These are phyloP conservation scores for Naganishia onofrii DNA, from an alignment of 768 basidiomycete genomes.

Conservation along the genomic window DNA sequence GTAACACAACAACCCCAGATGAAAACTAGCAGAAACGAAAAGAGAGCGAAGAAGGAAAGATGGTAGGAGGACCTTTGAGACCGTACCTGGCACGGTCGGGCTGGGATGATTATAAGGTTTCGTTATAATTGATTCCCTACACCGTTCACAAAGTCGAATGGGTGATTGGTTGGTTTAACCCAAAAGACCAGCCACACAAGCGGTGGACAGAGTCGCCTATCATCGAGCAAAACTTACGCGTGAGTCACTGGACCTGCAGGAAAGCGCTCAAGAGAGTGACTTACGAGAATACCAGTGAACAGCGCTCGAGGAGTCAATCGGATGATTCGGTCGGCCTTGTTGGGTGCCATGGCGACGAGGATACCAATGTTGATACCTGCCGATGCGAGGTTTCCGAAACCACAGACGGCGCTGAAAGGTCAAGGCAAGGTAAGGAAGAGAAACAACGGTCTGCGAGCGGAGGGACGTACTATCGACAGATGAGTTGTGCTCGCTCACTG, in stretches of 20 bases:
- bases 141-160: background rate
- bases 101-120: conserved; percentile 9
- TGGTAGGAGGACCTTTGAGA: background rate
- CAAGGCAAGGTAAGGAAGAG: background rate
- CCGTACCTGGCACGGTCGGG: background rate
- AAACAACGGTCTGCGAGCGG: no score
- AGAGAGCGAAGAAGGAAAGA: background rate
- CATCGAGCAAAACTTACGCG: no score
- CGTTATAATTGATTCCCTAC: conserved; percentile 9
- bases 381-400: conserved; percentile 71
- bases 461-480: conserved; percentile 63
- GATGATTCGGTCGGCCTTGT: conserved; percentile 69
- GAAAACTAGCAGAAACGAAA: background rate
- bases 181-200: conserved; percentile 36
- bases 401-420: conserved; percentile 64
- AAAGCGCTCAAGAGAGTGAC: background rate
- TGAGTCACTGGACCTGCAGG: no score
- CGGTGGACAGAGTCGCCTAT: conserved; percentile 37
- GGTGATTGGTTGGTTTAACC: background rate
- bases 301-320: conserved; percentile 45
- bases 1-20: background rate
- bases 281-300: conserved; percentile 36
- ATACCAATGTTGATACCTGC: conserved; percentile 84
- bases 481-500: conserved; percentile 65
- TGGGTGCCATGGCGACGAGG: conserved; percentile 66